Evolutionary conservation across 2,329 filamentous ascomycete genomes (phyloP), one percentile per base, ranked within the genome.

Genomic region (Pleurostoma richardsiae): DNA sequence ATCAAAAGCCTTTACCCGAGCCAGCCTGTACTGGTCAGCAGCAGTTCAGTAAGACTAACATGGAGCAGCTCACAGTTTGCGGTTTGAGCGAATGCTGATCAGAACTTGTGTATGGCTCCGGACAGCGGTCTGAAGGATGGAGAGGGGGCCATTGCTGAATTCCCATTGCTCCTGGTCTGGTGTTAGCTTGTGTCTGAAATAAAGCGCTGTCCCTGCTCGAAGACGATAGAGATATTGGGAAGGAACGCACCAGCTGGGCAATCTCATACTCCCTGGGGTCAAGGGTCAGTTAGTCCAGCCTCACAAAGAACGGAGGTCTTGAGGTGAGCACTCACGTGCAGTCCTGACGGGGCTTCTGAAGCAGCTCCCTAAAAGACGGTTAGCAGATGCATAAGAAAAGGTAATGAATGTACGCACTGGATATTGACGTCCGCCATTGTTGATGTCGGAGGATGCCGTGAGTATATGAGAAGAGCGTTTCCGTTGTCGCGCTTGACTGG

Each of bases 1-100:
- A 71, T 99, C 94, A 67, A 99, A 99, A 5, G 94, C 94, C 77
- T 99, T 99, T 63, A 99, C 92, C 54, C 94, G 87, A 44, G 92
- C 94, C 46, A 99, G 85, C 19, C 19, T 19, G 19, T 19, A 19
- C 19, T 19, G 19, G 19, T 19, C 19, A 19, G 19, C 19, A 48
- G 29, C 38, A 40, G 33, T 50, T 43, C 36, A 39, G 19, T 10
- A 5, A 10, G 29, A 5, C 36, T 6, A 19, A 33, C 19, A 30
- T 7, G n/a, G 26, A 28, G 26, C 29, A 6, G 29, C 11, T 19
- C 8, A 19, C 42, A 99, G 80, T 77, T 99, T 99, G 71, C 92
- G 88, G 77, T 97, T 97, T 81, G 96, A 96, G 56, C 94, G 90
- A 73, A 92, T 92, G 46, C 90, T 96, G 64, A 99, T 96, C 55